Percentiles rank a stretch among this genome's conserved stretches.
These are phyloP conservation scores for Chamaecrista fasciculata DNA, from an alignment of 306 rosid genomes.

Conservation along the genomic window DNA sequence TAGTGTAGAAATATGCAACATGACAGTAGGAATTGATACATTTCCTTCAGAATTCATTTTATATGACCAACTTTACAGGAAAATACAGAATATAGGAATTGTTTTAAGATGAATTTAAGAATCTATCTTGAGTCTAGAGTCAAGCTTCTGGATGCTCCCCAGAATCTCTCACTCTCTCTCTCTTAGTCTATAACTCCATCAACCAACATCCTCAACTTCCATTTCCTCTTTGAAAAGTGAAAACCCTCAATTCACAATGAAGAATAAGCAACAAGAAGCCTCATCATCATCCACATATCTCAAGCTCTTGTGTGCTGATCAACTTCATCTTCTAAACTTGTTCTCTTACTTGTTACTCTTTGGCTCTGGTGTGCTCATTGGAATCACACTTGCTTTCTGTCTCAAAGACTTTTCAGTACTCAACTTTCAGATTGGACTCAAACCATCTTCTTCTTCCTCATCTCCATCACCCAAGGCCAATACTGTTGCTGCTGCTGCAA, in stretches of 20 bases:
- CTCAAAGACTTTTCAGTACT: constrained; percentile 28
- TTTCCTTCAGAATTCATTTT: neutral
- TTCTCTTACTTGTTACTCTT: constrained; percentile 41
- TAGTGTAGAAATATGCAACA: too few species aligned
- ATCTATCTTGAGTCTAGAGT: neutral
- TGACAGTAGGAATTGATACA: too few species aligned
- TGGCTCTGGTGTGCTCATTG: constrained; percentile 49
- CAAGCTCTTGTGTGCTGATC: constrained; percentile 7
- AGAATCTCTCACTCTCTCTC: neutral
- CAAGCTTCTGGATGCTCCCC: neutral
- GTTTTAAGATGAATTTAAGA: constrained; percentile 5
- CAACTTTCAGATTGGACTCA: constrained; percentile 18
- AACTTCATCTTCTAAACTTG: constrained; percentile 17
- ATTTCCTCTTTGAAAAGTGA: neutral
- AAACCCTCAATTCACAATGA: neutral
- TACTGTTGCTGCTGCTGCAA: too few species aligned
- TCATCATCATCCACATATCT: constrained; percentile 21
- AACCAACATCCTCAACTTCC: neutral
- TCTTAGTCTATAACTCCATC: neutral
- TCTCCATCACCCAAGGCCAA: neutral
- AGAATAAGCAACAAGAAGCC: constrained; percentile 17
- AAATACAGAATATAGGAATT: neutral
- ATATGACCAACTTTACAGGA: neutral
- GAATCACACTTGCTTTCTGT: constrained; percentile 41
- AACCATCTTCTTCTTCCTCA: neutral